These are phyloP conservation scores for Meyerozyma athensensis DNA, from an alignment of 1,139 yeast species.

Conservation along the genomic window DNA sequence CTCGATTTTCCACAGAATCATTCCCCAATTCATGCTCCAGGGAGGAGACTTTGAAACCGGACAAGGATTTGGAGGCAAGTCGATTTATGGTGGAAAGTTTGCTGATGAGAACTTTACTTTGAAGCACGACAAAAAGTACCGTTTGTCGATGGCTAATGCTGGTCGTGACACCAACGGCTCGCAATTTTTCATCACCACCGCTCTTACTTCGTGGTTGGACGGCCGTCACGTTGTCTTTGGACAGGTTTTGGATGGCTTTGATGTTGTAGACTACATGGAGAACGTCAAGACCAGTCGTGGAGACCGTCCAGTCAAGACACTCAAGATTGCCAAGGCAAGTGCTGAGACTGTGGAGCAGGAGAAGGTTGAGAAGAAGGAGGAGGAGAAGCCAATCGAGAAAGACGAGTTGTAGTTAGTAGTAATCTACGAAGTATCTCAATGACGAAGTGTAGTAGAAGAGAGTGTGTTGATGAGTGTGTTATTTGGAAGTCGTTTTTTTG, in stretches of 20 bases:
- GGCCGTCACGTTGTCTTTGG: slow-evolving; percentile 80
- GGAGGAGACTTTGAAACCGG: slow-evolving; percentile 62
- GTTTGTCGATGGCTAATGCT: slow-evolving; percentile 62
- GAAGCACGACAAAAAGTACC: slow-evolving; percentile 55
- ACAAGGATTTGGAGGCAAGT: slow-evolving; percentile 57
- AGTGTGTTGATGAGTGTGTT: too few species aligned
- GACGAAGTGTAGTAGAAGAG: too few species aligned
- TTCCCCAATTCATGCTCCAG: slow-evolving; percentile 56
- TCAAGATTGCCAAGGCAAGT: slow-evolving; percentile 48
- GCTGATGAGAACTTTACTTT: slow-evolving; percentile 53
- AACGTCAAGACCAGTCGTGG: slow-evolving; percentile 44
- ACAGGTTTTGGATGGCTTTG: slow-evolving; percentile 66
- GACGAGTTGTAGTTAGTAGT: slow-evolving; percentile 28
- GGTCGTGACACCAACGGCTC: slow-evolving; percentile 62
- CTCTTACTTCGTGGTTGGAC: slow-evolving; percentile 58
- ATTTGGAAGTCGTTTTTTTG: too few species aligned
- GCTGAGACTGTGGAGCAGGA: slow-evolving; percentile 21
- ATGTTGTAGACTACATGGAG: slow-evolving; percentile 54
- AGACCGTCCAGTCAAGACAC: slow-evolving; percentile 49
- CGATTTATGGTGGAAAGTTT: slow-evolving; percentile 54
- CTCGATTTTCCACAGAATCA: slow-evolving; percentile 54
- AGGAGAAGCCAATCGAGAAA: slow-evolving; percentile 9
- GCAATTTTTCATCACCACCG: slow-evolving; percentile 64
- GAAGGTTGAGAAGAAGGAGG: slow-evolving; percentile 3
- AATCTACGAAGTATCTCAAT: too few species aligned